Conservation (phyloP, 148 eudicot species). For the Heliosperma pusillum region DNA sequence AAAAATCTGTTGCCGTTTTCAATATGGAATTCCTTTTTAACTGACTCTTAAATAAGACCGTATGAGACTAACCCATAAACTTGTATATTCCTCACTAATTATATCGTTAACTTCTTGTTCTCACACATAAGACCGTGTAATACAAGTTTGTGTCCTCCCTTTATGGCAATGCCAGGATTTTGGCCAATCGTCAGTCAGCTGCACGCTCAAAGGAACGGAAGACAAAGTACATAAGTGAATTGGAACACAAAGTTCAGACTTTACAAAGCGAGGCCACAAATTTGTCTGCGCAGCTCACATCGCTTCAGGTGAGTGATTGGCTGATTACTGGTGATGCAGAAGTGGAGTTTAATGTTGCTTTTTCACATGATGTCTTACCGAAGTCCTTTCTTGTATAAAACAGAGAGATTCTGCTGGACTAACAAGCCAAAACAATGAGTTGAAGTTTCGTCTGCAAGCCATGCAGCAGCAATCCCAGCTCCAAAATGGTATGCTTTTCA, state of each 20-base stretch:
- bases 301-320: slow-evolving; percentile 54
- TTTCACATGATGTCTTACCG: not conserved
- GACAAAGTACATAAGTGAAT: slow-evolving; percentile 73
- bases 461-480: slow-evolving; percentile 96
- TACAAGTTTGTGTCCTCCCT: not conserved
- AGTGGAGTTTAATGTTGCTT: not conserved
- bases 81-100: not conserved
- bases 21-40: not conserved
- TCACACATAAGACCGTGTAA: not conserved
- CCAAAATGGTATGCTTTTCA: slow-evolving; percentile 60
- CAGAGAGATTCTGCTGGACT: slow-evolving; percentile 85
- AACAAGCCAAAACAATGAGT: slow-evolving; percentile 69
- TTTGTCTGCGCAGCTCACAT: slow-evolving; percentile 80
- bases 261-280: slow-evolving; percentile 92
- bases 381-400: slow-evolving; percentile 1
- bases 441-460: slow-evolving; percentile 87
- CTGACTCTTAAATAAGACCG: not conserved
- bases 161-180: slow-evolving; percentile 42
- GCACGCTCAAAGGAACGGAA: slow-evolving; percentile 94
- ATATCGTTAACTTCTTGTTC: not conserved
- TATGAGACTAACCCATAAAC: not conserved
- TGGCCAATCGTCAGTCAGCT: slow-evolving; percentile 94
- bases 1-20: not conserved
- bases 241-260: slow-evolving; percentile 96
- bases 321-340: not conserved